Evolutionary conservation across 2,329 filamentous ascomycete genomes (phyloP).

Genomic region (Phyllosticta citriasiana): DNA sequence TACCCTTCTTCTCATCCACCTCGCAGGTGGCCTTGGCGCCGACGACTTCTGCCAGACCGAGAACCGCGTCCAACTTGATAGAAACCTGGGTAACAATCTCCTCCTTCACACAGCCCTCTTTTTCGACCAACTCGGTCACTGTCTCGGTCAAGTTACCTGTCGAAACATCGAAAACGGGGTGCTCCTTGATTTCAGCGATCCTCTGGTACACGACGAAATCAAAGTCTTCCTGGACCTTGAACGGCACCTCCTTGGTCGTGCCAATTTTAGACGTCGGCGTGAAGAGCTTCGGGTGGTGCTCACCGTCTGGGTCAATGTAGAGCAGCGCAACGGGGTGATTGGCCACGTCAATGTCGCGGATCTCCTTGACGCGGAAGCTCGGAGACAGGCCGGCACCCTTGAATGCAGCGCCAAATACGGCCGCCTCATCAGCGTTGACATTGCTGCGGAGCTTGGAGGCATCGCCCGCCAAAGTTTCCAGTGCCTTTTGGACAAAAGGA

Average conservation of each 20-base stretch:
- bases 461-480: conserved; percentile 65
- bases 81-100: conserved; percentile 74
- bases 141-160: conserved; percentile 82
- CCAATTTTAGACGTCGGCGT: conserved; percentile 66
- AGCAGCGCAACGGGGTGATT: conserved; percentile 65
- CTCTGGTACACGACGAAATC: conserved; percentile 70
- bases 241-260: conserved; percentile 70
- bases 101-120: conserved; percentile 63
- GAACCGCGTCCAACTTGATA: conserved; percentile 59
- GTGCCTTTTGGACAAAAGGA: conserved; percentile 83
- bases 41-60: conserved; percentile 70
- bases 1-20: conserved; percentile 62
- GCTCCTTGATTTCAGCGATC: conserved; percentile 43
- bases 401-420: conserved; percentile 92
- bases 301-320: conserved; percentile 58
- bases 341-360: conserved; percentile 68
- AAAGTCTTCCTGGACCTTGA: conserved; percentile 77
- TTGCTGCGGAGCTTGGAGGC: conserved; percentile 78
- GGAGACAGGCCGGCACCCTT: conserved; percentile 85
- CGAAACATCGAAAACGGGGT: conserved; percentile 54
- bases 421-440: conserved; percentile 94
- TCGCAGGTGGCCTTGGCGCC: conserved; percentile 79
- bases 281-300: conserved; percentile 74
- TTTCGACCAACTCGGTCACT: conserved; percentile 66
- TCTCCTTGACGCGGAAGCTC: conserved; percentile 96